These are phyloP conservation scores for Aegilops longissima DNA, from an alignment of 176 grass and related monocot species.

Conservation along the genomic window DNA sequence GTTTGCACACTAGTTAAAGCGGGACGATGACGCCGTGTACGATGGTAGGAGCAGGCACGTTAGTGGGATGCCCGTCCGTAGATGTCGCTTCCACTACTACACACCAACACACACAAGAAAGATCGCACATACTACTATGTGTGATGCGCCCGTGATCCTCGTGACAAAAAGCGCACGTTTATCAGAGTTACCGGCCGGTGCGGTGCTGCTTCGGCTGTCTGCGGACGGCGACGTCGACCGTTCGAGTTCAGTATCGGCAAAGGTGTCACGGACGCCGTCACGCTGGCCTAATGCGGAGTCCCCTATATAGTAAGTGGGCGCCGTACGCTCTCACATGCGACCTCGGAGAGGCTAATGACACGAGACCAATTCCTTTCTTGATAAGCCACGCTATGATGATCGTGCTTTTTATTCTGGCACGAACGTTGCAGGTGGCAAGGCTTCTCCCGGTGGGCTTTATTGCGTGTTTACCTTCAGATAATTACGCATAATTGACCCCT, in stretches of 20 bases:
- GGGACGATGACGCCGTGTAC: not conserved
- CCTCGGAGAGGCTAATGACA: not conserved
- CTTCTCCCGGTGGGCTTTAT: not conserved
- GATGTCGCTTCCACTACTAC: not conserved
- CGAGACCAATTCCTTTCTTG: not conserved
- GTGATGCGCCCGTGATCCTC: not conserved
- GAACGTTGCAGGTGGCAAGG: not conserved
- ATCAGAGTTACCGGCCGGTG: not conserved
- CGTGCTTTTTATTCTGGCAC: not conserved
- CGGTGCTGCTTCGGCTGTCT: not conserved
- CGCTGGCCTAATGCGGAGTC: not conserved
- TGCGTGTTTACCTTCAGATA: no score
- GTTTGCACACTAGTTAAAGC: not conserved
- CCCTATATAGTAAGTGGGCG: not conserved
- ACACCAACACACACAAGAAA: not conserved
- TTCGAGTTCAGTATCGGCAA: not conserved
- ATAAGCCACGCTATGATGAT: not conserved
- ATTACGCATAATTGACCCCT: not conserved
- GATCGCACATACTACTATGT: not conserved
- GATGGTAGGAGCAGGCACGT: not conserved
- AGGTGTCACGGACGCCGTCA: not conserved
- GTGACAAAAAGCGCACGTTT: not conserved
- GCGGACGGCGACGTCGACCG: not conserved
- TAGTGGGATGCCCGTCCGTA: not conserved
- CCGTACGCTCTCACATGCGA: not conserved